phyloP scores from a whole-genome alignment of 2,329 filamentous ascomycete genomes.

The Aspergillus tanneri region DNA sequence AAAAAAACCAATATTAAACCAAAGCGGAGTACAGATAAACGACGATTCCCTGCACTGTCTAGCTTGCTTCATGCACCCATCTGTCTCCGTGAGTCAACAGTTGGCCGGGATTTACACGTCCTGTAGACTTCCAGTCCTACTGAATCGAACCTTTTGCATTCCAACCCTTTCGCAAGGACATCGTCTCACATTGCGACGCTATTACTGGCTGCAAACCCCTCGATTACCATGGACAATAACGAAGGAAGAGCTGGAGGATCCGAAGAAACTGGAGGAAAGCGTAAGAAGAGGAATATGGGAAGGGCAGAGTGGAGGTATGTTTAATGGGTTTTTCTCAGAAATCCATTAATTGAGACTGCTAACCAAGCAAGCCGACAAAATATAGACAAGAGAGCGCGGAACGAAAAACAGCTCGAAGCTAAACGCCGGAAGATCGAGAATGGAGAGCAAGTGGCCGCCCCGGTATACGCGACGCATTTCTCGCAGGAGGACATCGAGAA shows the following conservation, averaged over 20 bases:
- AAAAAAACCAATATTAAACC: neutral
- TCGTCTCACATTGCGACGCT: neutral
- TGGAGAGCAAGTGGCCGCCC: slow-evolving; percentile 40
- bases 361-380: slow-evolving; percentile 54
- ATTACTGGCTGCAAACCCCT: neutral
- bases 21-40: neutral
- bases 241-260: slow-evolving; percentile 31
- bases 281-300: slow-evolving; percentile 67
- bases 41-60: neutral
- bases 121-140: neutral
- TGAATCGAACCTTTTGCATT: neutral
- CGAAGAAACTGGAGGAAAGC: slow-evolving; percentile 38
- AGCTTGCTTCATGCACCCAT: slow-evolving; percentile 6
- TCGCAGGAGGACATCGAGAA: slow-evolving; percentile 80
- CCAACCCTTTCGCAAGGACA: neutral
- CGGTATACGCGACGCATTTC: slow-evolving; percentile 60
- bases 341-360: slow-evolving; percentile 30
- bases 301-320: slow-evolving; percentile 64
- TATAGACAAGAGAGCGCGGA: slow-evolving; percentile 54
- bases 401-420: slow-evolving; percentile 51
- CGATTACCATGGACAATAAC: slow-evolving; percentile 36
- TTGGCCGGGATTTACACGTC: slow-evolving; percentile 2
- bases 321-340: slow-evolving; percentile 2
- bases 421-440: slow-evolving; percentile 57
- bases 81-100: slow-evolving; percentile 5